Evolutionary conservation across 2,329 filamentous ascomycete species (phyloP).

Genomic region (Ampelomyces quisqualis): DNA sequence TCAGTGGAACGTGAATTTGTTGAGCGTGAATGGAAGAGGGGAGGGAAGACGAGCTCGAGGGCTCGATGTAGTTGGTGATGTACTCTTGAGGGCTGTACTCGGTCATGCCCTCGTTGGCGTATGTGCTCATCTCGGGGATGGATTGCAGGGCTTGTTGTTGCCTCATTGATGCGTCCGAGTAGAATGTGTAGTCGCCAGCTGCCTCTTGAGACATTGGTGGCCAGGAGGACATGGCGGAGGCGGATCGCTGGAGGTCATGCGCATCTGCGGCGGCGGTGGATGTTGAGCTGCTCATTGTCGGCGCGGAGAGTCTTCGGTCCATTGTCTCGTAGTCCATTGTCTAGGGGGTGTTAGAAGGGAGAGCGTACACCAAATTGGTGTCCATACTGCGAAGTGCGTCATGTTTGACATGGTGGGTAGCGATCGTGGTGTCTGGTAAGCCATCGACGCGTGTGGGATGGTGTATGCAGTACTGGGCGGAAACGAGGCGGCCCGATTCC

Average conservation of each 20-base stretch:
- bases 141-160: slow-evolving; percentile 26
- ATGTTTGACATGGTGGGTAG: slow-evolving; percentile 32
- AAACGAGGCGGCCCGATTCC: slow-evolving; percentile 32
- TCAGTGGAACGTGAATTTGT: slow-evolving; percentile 35
- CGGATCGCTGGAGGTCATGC: slow-evolving; percentile 24
- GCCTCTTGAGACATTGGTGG: slow-evolving; percentile 22
- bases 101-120: slow-evolving; percentile 23
- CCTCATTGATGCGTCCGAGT: slow-evolving; percentile 25
- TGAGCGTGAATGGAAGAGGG: slow-evolving; percentile 23
- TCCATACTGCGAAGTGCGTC: slow-evolving; percentile 37
- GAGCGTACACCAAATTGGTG: slow-evolving; percentile 28
- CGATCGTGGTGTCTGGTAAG: slow-evolving; percentile 37
- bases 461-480: slow-evolving; percentile 20
- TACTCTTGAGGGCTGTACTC: slow-evolving; percentile 44
- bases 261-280: slow-evolving; percentile 26
- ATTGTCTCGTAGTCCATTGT: slow-evolving; percentile 26
- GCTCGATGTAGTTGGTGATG: slow-evolving; percentile 34
- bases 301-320: slow-evolving; percentile 40
- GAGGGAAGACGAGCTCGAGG: slow-evolving; percentile 22
- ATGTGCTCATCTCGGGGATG: slow-evolving; percentile 23
- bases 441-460: slow-evolving; percentile 21
- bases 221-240: slow-evolving; percentile 31
- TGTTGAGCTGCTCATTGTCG: slow-evolving; percentile 34
- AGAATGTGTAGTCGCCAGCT: slow-evolving; percentile 37
- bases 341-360: slow-evolving; percentile 36